These are phyloP conservation scores for Orbilia oligospora DNA, from an alignment of 2,329 filamentous ascomycete species.

Conservation along the genomic window DNA sequence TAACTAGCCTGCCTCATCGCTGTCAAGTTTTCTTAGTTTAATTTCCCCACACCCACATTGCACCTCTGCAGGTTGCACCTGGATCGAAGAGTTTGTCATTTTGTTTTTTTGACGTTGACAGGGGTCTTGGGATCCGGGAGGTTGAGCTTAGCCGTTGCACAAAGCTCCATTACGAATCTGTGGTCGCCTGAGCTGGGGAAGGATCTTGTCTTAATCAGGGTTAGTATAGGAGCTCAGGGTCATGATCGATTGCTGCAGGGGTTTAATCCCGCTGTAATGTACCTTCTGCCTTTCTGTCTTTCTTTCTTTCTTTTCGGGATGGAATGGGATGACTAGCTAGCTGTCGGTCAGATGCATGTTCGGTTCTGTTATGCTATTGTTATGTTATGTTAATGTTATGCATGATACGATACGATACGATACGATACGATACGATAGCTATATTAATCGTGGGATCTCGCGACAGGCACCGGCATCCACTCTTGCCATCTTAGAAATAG, in stretches of 20 bases:
- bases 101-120: not conserved
- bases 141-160: constrained; percentile 25
- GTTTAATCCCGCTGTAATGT: not conserved
- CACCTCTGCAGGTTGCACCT: not conserved
- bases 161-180: constrained; percentile 16
- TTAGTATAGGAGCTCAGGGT: constrained; percentile 17
- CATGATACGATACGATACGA: not conserved
- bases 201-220: constrained; percentile 19
- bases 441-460: not conserved
- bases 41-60: constrained; percentile 5
- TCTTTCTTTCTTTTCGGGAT: not conserved
- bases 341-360: not conserved
- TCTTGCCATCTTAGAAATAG: not conserved
- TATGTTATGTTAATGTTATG: not conserved
- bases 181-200: constrained; percentile 11
- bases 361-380: too few species aligned
- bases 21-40: not conserved
- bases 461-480: constrained; percentile 2
- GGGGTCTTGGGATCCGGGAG: too few species aligned
- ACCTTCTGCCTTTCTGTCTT: too few species aligned
- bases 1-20: too few species aligned
- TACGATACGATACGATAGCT: not conserved
- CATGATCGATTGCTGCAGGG: constrained; percentile 19
- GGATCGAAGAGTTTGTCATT: not conserved
- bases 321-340: too few species aligned